These are phyloP conservation scores for Yamadazyma epiphylla DNA, from an alignment of 1,139 yeast species.

Conservation along the genomic window DNA sequence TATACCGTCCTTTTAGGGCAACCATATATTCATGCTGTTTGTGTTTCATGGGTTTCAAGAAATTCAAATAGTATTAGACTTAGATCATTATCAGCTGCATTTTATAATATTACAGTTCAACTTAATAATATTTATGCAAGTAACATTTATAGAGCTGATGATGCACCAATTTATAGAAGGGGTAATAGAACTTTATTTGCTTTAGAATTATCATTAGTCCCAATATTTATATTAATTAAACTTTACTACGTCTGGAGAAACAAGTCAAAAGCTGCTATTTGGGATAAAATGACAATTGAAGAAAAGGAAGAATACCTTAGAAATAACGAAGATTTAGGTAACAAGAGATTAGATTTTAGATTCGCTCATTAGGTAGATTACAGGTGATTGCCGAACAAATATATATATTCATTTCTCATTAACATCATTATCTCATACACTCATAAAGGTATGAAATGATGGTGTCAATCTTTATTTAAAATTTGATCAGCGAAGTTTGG, in stretches of 20 bases:
- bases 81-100: conserved; percentile 58
- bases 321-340: conserved; percentile 48
- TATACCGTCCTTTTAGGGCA: conserved; percentile 46
- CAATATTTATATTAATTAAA: conserved; percentile 21
- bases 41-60: conserved; percentile 58
- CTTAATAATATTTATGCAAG: conserved; percentile 47
- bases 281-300: conserved; percentile 46
- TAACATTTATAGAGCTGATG: conserved; percentile 55
- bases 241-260: conserved; percentile 47
- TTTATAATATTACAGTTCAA: conserved; percentile 62
- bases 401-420: conserved; percentile 5
- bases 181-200: conserved; percentile 40
- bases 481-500: conserved; percentile 76
- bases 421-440: conserved; percentile 4
- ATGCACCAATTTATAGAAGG: conserved; percentile 53
- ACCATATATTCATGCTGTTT: conserved; percentile 50
- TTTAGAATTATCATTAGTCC: conserved; percentile 15
- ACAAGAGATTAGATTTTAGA: conserved; percentile 51
- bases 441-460: conserved; percentile 5
- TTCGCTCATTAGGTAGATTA: conserved; percentile 17
- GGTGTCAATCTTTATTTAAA: conserved; percentile 22
- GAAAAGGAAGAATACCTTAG: conserved; percentile 43
- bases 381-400: background rate
- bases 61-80: conserved; percentile 58
- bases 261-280: conserved; percentile 34